Conservation (phyloP, 2,329 filamentous ascomycete genomes). For the Blastomyces silverae region DNA sequence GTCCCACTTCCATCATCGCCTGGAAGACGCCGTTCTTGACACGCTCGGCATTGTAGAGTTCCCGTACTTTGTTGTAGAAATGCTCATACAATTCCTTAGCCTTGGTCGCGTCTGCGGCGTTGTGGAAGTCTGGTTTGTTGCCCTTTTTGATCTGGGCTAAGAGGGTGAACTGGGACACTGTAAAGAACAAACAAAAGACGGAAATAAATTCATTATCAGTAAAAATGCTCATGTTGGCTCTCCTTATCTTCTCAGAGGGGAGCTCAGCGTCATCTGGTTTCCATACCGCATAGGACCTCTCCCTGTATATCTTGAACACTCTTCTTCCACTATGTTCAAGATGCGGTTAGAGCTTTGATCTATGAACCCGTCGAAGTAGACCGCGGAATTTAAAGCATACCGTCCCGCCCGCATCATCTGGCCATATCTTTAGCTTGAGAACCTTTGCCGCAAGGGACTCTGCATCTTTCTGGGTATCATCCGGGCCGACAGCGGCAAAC, state of each 20-base stretch:
- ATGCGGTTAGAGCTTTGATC: slow-evolving; percentile 13
- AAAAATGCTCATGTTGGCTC: neutral
- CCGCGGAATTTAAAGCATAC: slow-evolving; percentile 38
- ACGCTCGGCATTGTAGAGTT: slow-evolving; percentile 62
- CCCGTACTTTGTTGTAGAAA: slow-evolving; percentile 70
- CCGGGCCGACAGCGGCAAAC: slow-evolving; percentile 82
- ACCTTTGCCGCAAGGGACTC: slow-evolving; percentile 79
- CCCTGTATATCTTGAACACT: slow-evolving; percentile 82
- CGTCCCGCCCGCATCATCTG: slow-evolving; percentile 64
- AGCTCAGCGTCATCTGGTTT: neutral
- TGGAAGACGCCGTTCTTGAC: slow-evolving; percentile 97
- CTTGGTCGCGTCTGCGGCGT: slow-evolving; percentile 68
- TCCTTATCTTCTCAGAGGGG: neutral
- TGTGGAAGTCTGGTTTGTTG: slow-evolving; percentile 90
- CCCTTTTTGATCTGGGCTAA: slow-evolving; percentile 92
- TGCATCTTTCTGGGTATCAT: slow-evolving; percentile 83
- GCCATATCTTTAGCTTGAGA: slow-evolving; percentile 85
- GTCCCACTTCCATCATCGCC: slow-evolving; percentile 95
- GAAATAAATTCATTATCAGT: neutral
- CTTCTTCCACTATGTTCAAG: slow-evolving; percentile 66
- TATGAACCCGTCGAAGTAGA: neutral
- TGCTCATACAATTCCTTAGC: slow-evolving; percentile 75
- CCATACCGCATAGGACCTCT: slow-evolving; percentile 85
- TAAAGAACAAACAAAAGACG: neutral
- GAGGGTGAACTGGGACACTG: slow-evolving; percentile 95